Conservation (phyloP, 148 eudicot species). For the Diospyros kaki region DNA sequence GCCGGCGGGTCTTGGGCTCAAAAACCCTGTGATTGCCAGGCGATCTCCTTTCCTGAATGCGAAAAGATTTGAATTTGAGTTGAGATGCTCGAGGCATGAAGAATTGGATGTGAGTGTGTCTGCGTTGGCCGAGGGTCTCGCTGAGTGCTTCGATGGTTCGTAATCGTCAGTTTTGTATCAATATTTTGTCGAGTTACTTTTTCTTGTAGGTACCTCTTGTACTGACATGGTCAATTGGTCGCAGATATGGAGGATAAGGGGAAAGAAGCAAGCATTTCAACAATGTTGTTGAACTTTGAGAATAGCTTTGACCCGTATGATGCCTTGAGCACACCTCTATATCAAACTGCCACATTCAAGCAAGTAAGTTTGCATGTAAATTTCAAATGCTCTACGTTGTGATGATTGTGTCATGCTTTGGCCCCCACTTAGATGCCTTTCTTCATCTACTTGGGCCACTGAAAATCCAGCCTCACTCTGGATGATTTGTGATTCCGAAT, state of each 20-base stretch:
- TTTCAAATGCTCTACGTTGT: background rate
- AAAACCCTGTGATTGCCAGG: conserved; percentile 9
- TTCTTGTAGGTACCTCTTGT: background rate
- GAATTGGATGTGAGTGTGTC: conserved; percentile 56
- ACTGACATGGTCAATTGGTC: conserved; percentile 11
- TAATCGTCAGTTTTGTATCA: background rate
- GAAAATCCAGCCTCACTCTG: no score
- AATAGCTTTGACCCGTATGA: conserved; percentile 82
- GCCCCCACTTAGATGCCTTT: no score
- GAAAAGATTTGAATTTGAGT: conserved; percentile 35
- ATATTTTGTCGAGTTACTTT: no score
- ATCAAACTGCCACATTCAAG: conserved; percentile 96
- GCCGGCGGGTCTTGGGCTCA: conserved; percentile 37
- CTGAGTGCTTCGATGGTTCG: conserved; percentile 58
- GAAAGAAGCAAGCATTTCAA: conserved; percentile 70
- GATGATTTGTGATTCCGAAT: no score
- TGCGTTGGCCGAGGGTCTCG: conserved; percentile 47
- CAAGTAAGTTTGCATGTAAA: conserved; percentile 45
- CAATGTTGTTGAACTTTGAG: conserved; percentile 78
- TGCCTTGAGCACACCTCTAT: conserved; percentile 82
- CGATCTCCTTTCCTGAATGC: conserved; percentile 3
- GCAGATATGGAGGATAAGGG: conserved; percentile 40
- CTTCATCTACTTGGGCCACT: no score
- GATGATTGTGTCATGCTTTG: background rate
- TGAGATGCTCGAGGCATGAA: conserved; percentile 54